These are phyloP conservation scores for Phytophthora sojae DNA, from an alignment of 352 stramenopile genomes.

Conservation along the genomic window DNA sequence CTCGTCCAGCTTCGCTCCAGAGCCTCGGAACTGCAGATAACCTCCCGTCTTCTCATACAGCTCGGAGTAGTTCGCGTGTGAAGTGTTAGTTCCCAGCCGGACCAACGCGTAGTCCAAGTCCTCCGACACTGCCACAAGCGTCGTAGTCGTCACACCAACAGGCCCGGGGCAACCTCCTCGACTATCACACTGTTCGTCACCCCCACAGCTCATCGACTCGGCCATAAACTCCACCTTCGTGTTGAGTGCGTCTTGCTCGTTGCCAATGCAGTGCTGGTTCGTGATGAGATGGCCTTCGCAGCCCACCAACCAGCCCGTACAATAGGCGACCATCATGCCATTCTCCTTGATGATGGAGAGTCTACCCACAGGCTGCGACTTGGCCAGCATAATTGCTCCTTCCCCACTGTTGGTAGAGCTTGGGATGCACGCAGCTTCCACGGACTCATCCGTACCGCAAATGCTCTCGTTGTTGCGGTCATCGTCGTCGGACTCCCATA, in stretches of 20 bases:
- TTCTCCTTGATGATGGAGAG: constrained; percentile 75
- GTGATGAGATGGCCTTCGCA: constrained; percentile 82
- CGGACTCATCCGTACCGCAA: constrained; percentile 71
- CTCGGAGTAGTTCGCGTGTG: constrained; percentile 30
- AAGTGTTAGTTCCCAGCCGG: constrained; percentile 46
- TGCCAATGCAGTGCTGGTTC: constrained; percentile 81
- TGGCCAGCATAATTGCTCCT: constrained; percentile 48
- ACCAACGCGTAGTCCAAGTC: constrained; percentile 72
- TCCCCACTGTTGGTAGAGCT: constrained; percentile 32
- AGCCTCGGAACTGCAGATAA: constrained; percentile 69
- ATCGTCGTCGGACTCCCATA: constrained; percentile 16
- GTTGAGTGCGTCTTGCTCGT: constrained; percentile 69
- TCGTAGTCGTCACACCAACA: constrained; percentile 43
- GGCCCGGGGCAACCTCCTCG: constrained; percentile 57
- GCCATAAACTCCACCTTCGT: constrained; percentile 77
- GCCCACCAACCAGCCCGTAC: constrained; percentile 77
- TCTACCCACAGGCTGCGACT: constrained; percentile 60
- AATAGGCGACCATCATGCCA: constrained; percentile 66
- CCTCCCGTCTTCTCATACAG: constrained; percentile 51
- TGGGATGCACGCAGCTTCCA: constrained; percentile 69
- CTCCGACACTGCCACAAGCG: constrained; percentile 65
- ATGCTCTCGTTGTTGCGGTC: constrained; percentile 61
- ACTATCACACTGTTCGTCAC: constrained; percentile 43
- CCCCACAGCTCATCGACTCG: constrained; percentile 58
- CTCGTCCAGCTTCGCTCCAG: constrained; percentile 52